These are phyloP conservation scores for Talaromyces pinophilus DNA, from an alignment of 2,329 filamentous ascomycete species.

Conservation along the genomic window DNA sequence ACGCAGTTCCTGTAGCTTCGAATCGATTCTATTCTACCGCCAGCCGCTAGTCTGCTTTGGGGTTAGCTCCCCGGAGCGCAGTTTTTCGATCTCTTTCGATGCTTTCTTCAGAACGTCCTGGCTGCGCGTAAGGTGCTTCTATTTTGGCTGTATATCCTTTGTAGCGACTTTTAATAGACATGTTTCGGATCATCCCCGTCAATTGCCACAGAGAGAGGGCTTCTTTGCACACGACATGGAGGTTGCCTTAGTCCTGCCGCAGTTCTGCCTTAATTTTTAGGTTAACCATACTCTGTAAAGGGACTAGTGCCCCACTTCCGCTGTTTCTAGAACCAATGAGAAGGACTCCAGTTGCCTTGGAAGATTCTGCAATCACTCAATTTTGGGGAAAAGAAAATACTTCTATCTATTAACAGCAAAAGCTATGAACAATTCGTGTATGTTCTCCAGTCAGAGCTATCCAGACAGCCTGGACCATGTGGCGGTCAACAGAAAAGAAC, in stretches of 20 bases:
- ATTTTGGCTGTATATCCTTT: neutral
- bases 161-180: neutral
- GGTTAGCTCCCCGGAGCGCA: neutral
- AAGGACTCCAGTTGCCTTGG: neutral
- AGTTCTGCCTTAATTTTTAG: constrained; percentile 13
- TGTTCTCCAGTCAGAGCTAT: neutral
- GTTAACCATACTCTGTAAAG: neutral
- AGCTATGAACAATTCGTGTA: neutral
- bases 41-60: constrained; percentile 9
- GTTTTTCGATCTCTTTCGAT: constrained; percentile 20
- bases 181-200: neutral
- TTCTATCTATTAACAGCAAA: neutral
- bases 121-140: neutral
- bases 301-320: constrained; percentile 6
- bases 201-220: neutral
- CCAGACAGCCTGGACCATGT: neutral
- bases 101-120: constrained; percentile 6
- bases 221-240: neutral
- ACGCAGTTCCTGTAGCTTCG: constrained; percentile 23
- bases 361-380: neutral
- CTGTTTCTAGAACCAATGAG: neutral
- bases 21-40: constrained; percentile 24
- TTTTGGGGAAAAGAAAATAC: too few species aligned
- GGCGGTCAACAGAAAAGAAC: constrained; percentile 6
- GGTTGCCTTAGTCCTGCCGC: neutral